Evolutionary conservation across 2,329 filamentous ascomycete genomes (phyloP), one percentile per base, ranked within the genome.

Genomic region (Pseudopithomyces chartarum): DNA sequence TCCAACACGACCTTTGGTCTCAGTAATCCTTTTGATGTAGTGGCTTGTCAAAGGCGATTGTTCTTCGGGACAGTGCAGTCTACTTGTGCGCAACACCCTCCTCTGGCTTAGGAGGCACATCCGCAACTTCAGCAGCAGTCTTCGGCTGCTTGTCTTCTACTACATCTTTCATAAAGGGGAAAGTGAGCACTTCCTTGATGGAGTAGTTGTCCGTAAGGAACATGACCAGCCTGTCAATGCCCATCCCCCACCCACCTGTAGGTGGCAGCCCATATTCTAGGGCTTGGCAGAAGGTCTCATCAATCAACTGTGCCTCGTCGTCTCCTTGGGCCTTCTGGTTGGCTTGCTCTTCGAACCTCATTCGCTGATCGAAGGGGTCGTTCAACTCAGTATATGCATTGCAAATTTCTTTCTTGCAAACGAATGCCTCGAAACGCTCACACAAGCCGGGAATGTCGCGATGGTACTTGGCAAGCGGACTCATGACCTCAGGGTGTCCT

Each of bases 321-420:
- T 99, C 96, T 73, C 96, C 95, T 80, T 96, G 91, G 6, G 88
- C 92, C 86, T 98, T 59, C 82, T 98, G 93, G 68, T 86, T 84
- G 8, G 93, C 93, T 80, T 98, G 94, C 85, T 97, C 93, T 77
- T 97, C 92, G 48, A 75, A 75, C 96, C 69, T 60, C 52, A 67
- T 80, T 60, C 95, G 87, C 82, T 99, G 95, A 78, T 97, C 93
- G 70, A 96, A 94, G 55, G 94, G 92, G 71, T 97, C 91, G 83
- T 96, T 96, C 85, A 99, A 88, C 86, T 99, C 95, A 38, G 94
- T 98, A 81, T 97, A 96, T 6, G 93, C 93, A 73, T 99, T 98
- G 71, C 89, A 90, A 66, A 98, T 97, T 76, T 98, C 94, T 86
- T 95, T 96, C 84, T 92, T 96, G 83, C 90, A 92, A 44, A 97